These are phyloP conservation scores for Epichloe amarillans DNA, from an alignment of 2,329 filamentous ascomycete species.

Conservation along the genomic window DNA sequence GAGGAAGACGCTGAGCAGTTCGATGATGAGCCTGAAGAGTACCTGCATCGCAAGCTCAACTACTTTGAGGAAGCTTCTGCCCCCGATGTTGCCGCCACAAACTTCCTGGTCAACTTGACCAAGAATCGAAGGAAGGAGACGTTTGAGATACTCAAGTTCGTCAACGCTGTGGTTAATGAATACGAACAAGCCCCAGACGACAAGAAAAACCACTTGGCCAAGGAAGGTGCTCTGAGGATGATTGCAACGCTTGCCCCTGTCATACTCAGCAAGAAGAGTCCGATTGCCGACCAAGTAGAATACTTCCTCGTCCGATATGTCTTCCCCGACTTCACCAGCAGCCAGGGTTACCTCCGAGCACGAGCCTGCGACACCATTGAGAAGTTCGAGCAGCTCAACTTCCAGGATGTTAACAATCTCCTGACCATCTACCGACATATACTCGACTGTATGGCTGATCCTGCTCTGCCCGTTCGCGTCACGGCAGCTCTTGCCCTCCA, in stretches of 20 bases:
- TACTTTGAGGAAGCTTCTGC: slow-evolving; percentile 95
- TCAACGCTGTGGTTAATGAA: slow-evolving; percentile 87
- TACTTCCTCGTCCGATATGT: slow-evolving; percentile 98
- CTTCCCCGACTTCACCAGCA: slow-evolving; percentile 92
- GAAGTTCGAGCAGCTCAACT: slow-evolving; percentile 95
- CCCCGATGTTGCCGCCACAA: slow-evolving; percentile 89
- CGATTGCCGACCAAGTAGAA: slow-evolving; percentile 93
- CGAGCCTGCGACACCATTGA: slow-evolving; percentile 94
- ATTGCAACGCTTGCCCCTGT: slow-evolving; percentile 90
- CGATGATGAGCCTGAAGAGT: slow-evolving; percentile 87
- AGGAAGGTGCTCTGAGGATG: slow-evolving; percentile 93
- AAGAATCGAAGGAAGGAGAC: slow-evolving; percentile 93
- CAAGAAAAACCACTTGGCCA: slow-evolving; percentile 87
- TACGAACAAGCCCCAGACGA: slow-evolving; percentile 76
- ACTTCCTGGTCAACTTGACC: slow-evolving; percentile 88
- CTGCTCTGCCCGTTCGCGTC: slow-evolving; percentile 84
- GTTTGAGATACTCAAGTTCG: slow-evolving; percentile 85
- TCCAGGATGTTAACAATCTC: slow-evolving; percentile 91
- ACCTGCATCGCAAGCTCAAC: slow-evolving; percentile 92
- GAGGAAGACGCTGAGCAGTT: slow-evolving; percentile 91
- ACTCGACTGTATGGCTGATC: slow-evolving; percentile 89
- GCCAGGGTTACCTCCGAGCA: slow-evolving; percentile 82
- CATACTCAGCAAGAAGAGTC: slow-evolving; percentile 94
- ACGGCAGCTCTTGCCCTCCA: slow-evolving; percentile 89
- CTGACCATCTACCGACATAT: slow-evolving; percentile 95